Percentiles rank a stretch among this genome's conserved stretches.
These are phyloP conservation scores for Azolla pinnata DNA, from an alignment of 75 land plant genomes.

Conservation along the genomic window DNA sequence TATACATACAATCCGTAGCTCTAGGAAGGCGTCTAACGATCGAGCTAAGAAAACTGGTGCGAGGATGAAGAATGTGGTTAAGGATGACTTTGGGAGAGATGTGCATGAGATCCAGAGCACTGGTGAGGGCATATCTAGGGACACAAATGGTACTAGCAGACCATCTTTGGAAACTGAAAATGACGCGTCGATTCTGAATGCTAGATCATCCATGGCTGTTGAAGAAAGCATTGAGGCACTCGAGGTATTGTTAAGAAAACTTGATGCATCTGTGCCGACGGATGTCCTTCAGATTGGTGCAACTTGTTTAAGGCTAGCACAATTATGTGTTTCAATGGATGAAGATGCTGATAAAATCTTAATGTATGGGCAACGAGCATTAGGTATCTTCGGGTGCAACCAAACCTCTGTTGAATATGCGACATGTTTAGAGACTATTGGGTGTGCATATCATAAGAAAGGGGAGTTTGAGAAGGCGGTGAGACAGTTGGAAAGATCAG, in stretches of 20 bases:
- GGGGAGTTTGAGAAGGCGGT: constrained; percentile 12
- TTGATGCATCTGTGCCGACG: neutral
- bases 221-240: neutral
- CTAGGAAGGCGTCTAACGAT: too few relatives aligned
- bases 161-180: too few relatives aligned
- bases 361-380: constrained; percentile 14
- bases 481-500: neutral
- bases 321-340: constrained; percentile 11
- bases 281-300: constrained; percentile 7
- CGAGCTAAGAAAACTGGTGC: too few relatives aligned
- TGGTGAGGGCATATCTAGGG: too few relatives aligned
- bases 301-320: constrained; percentile 19
- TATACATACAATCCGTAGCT: too few relatives aligned
- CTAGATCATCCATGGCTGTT: too few relatives aligned
- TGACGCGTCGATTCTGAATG: too few relatives aligned
- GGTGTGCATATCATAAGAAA: constrained; percentile 13
- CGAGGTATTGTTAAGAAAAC: neutral
- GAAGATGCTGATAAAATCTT: constrained; percentile 15
- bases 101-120: too few relatives aligned
- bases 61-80: too few relatives aligned
- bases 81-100: too few relatives aligned
- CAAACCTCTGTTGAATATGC: constrained; percentile 11
- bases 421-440: constrained; percentile 20
- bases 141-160: too few relatives aligned
- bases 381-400: constrained; percentile 7